Conservation (phyloP, 176 grass and related monocot genomes). For the Avena insularis region DNA sequence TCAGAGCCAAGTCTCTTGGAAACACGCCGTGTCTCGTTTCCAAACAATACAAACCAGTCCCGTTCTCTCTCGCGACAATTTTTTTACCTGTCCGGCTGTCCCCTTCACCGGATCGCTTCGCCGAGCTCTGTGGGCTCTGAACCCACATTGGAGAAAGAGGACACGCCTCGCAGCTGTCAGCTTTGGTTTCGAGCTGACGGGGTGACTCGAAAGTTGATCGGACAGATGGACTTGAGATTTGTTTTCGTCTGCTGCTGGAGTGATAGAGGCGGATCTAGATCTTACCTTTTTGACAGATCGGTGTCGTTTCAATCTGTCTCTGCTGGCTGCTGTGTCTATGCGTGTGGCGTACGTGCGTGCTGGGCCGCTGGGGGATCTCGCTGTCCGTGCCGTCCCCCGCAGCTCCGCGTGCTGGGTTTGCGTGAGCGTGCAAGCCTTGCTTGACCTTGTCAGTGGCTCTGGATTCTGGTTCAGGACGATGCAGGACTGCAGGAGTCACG, state of each 20-base stretch:
- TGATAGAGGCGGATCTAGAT: slow-evolving; percentile 41
- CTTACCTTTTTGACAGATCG: slow-evolving; percentile 32
- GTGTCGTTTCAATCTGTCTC: slow-evolving; percentile 27
- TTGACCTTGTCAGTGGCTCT: slow-evolving; percentile 15
- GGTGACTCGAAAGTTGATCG: slow-evolving; percentile 2
- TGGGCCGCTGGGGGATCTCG: not conserved
- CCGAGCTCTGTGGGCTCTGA: not conserved
- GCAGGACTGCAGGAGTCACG: not conserved
- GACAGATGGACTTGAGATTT: slow-evolving; percentile 44
- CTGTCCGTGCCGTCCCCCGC: slow-evolving; percentile 8
- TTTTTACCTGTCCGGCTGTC: too few relatives aligned
- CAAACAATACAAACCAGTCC: too few relatives aligned
- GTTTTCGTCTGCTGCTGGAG: slow-evolving; percentile 7
- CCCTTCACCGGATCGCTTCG: not conserved
- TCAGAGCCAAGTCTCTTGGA: not conserved
- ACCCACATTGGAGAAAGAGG: not conserved
- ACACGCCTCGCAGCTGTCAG: slow-evolving; percentile 48
- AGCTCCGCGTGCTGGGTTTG: not conserved
- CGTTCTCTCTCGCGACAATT: too few relatives aligned
- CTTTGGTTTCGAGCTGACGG: slow-evolving; percentile 38
- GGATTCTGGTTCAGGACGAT: not conserved
- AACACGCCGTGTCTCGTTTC: not conserved
- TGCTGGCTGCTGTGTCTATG: not conserved
- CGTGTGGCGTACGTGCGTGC: not conserved
- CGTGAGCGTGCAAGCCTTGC: slow-evolving; percentile 20